Evolutionary conservation across 192 early-diverging fungal genomes (phyloP).

Genomic region (Glomus cerebriforme): DNA sequence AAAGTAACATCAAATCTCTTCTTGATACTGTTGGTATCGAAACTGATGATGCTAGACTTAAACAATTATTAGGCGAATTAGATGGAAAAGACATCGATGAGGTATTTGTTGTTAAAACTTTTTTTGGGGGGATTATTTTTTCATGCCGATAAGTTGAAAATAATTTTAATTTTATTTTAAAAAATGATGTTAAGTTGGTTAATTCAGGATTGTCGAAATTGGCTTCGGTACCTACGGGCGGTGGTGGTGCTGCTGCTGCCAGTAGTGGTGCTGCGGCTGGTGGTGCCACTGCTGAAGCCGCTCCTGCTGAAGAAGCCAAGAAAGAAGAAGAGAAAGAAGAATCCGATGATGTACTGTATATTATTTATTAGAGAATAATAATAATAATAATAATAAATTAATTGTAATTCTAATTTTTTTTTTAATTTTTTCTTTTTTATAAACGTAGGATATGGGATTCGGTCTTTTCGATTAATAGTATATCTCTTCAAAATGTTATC

Average conservation of each 20-base stretch:
- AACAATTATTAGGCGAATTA: slow-evolving; percentile 77
- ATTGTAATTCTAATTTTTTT: background rate
- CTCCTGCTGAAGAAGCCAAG: slow-evolving; percentile 64
- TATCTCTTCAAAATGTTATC: too few species aligned
- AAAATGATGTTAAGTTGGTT: slow-evolving; percentile 64
- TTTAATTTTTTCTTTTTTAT: slow-evolving; percentile 12
- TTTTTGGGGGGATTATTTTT: background rate
- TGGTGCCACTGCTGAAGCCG: slow-evolving; percentile 51
- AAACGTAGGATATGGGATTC: slow-evolving; percentile 80
- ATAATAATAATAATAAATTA: too few species aligned
- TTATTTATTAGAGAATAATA: background rate
- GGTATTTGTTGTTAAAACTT: slow-evolving; percentile 42
- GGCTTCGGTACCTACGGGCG: slow-evolving; percentile 91
- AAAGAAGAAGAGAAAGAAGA: slow-evolving; percentile 91
- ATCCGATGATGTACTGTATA: slow-evolving; percentile 65
- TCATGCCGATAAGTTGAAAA: too few species aligned
- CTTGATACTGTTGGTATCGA: slow-evolving; percentile 91
- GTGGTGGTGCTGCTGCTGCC: slow-evolving; percentile 68
- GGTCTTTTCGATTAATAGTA: slow-evolving; percentile 90
- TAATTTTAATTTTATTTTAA: too few species aligned
- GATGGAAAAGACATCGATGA: slow-evolving; percentile 88
- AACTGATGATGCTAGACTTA: slow-evolving; percentile 79
- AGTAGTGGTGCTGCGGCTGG: slow-evolving; percentile 67
- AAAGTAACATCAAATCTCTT: slow-evolving; percentile 78
- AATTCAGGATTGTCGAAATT: slow-evolving; percentile 91